Evolutionary conservation across 371 early-diverging fungal species (phyloP), one percentile per base, ranked within the genome.

Genomic region (Synchytrium microbalum): DNA sequence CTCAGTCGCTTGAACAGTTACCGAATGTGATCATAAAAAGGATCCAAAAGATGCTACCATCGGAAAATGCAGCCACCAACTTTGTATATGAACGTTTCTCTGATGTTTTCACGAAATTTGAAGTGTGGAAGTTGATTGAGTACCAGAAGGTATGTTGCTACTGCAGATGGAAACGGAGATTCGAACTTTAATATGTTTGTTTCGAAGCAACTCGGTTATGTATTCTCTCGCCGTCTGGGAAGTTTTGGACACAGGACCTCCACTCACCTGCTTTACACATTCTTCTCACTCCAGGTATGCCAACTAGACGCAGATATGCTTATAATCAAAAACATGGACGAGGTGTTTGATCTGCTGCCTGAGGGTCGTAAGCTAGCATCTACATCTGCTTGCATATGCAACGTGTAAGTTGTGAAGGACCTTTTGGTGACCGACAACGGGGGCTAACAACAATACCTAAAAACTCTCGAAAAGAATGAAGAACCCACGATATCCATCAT

Each of bases 341-440:
- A 71, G 51, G 54, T 71, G 3, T 71, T 71, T 67, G 56, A 64
- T 0, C 63, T 59, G 1, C 23, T 64, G 3, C 67, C 67, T 0
- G 64, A 67, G 13, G 59, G 64, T 27, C 13, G n/a, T 13, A 72
- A 69, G 72, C 64, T 79, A 23, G 79, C 79, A 26, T 80, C 80
- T 31, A 63, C 68, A 23, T 74, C 77, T 63, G 82, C 79, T 10
- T 82, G 82, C 62, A 72, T 75, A 1, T 82, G 82, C 61, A 82
- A 82, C 58, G 77, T 77, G 23, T 63, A n/a, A 32, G n/a, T n/a
- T n/a, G n/a, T n/a, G n/a, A n/a, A n/a, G n/a, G n/a, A n/a, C n/a
- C n/a, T n/a, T n/a, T n/a, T n/a, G n/a, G n/a, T n/a, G n/a, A n/a
- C n/a, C n/a, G n/a, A n/a, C n/a, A n/a, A n/a, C n/a, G n/a, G n/a